Conservation (phyloP, 1,284 basidiomycete species). For the Ganoderma boninense region DNA sequence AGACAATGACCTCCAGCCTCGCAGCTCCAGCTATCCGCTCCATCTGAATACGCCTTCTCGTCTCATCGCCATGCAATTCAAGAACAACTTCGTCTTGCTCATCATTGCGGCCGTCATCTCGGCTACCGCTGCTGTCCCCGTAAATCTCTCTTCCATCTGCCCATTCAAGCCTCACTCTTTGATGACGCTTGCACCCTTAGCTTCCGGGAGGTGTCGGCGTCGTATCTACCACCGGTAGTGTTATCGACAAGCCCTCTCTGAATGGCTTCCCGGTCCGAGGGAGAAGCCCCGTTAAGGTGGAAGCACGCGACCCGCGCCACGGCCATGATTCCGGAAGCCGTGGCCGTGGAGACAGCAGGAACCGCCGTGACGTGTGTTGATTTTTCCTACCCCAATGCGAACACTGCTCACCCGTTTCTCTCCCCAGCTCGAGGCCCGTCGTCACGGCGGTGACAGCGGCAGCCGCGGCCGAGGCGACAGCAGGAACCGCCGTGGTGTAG, state of each 20-base stretch:
- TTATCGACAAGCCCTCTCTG: constrained; percentile 29
- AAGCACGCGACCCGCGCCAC: constrained; percentile 30
- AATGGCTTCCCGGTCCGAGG: constrained; percentile 27
- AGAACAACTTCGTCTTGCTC: constrained; percentile 45
- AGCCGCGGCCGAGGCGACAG: constrained; percentile 27
- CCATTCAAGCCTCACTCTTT: neutral
- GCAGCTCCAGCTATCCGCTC: constrained; percentile 5
- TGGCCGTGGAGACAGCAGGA: constrained; percentile 23
- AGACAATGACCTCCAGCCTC: constrained; percentile 1
- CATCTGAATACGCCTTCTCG: neutral
- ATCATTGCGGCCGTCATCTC: constrained; percentile 45
- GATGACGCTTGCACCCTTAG: constrained; percentile 4
- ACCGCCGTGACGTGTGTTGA: constrained; percentile 13
- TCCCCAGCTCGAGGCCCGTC: constrained; percentile 12
- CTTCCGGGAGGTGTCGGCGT: constrained; percentile 24
- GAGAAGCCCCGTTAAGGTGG: constrained; percentile 25
- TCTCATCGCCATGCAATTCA: constrained; percentile 42
- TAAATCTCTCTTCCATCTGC: constrained; percentile 26
- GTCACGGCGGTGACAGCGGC: constrained; percentile 25
- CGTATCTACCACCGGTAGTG: constrained; percentile 27
- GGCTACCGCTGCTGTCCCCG: constrained; percentile 42
- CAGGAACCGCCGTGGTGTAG: constrained; percentile 12
- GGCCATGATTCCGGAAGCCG: constrained; percentile 28
- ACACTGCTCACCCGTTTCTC: neutral
- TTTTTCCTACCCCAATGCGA: neutral